Percentiles rank a stretch among this genome's conserved stretches.
Evolutionary conservation across 768 basidiomycete genomes (phyloP).

Genomic region (Psilocybe sp.): DNA sequence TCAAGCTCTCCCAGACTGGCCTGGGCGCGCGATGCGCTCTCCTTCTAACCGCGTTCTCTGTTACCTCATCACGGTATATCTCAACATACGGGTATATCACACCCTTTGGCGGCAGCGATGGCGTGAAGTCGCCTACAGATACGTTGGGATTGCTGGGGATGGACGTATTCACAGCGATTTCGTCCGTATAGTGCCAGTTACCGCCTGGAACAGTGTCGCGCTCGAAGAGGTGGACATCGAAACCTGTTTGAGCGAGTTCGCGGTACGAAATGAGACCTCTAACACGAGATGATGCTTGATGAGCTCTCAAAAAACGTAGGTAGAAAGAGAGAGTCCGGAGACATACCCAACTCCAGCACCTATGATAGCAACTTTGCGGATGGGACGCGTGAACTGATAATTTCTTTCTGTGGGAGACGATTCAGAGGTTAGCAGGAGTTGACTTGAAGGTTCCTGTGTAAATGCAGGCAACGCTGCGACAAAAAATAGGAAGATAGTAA

Average conservation of each 20-base stretch:
- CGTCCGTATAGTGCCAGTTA: constrained; percentile 42
- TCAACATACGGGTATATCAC: constrained; percentile 26
- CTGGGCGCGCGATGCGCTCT: constrained; percentile 35
- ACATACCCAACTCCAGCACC: too few species aligned
- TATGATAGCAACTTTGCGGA: too few species aligned
- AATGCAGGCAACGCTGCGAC: too few species aligned
- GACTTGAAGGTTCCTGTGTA: too few species aligned
- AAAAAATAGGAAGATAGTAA: too few species aligned
- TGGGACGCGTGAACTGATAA: too few species aligned
- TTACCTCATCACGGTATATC: constrained; percentile 15
- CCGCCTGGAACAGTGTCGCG: constrained; percentile 37
- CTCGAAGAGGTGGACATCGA: constrained; percentile 27
- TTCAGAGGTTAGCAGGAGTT: too few species aligned
- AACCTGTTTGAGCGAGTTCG: neutral
- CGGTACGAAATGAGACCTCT: neutral
- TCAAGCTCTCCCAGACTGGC: constrained; percentile 32
- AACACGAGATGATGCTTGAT: too few species aligned
- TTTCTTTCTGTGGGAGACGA: too few species aligned
- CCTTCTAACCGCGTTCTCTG: constrained; percentile 14
- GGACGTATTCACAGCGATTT: constrained; percentile 30
- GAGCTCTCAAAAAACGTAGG: too few species aligned
- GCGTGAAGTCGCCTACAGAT: constrained; percentile 30
- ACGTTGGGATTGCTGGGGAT: constrained; percentile 31
- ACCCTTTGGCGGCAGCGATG: constrained; percentile 32
- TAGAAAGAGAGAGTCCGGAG: too few species aligned